Evolutionary conservation across 208 protist genomes (phyloP).

Genomic region (Leishmania gerbilli): DNA sequence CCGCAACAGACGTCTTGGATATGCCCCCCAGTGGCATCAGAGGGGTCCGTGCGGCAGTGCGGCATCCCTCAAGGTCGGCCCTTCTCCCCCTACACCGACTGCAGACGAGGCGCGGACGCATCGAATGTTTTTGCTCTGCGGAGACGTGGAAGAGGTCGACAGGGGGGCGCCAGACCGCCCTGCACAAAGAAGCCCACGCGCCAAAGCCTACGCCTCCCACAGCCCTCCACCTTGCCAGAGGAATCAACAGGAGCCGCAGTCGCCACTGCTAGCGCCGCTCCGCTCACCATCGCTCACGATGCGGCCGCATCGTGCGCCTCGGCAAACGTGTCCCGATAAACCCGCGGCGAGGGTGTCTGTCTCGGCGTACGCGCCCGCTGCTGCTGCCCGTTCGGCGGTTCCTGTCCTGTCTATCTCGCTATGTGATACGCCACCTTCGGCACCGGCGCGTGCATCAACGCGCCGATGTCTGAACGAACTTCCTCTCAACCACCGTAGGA

Average conservation of each 20-base stretch:
- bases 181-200: neutral
- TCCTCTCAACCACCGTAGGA: neutral
- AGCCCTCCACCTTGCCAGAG: neutral
- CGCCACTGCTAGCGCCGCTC: neutral
- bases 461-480: constrained; percentile 6
- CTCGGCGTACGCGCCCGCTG: neutral
- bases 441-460: neutral
- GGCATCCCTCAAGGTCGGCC: neutral
- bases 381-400: neutral
- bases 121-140: neutral
- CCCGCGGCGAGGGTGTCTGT: neutral
- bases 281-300: neutral
- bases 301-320: neutral
- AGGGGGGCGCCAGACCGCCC: neutral
- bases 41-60: neutral
- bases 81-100: neutral
- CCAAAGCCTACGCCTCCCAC: neutral
- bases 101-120: neutral
- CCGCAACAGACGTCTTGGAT: neutral
- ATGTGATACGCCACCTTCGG: neutral
- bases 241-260: neutral
- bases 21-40: neutral
- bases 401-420: constrained; percentile 19
- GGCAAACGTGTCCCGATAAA: neutral
- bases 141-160: neutral